Conservation (phyloP, 805 yeast species). For the Zygoascus flipseniorum region DNA sequence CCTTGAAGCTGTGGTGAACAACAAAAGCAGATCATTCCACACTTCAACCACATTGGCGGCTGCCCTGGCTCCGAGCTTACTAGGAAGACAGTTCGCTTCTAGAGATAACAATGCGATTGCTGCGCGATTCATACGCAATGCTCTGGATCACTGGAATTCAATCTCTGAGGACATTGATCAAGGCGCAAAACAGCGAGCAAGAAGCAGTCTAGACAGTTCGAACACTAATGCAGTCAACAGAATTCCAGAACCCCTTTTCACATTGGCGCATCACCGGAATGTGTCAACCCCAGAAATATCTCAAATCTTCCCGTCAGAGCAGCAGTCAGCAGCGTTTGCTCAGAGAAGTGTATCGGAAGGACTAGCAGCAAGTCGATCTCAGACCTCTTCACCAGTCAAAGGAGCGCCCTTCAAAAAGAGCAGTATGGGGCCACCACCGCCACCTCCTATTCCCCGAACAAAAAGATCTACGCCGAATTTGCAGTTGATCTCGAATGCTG, state of each 20-base stretch:
- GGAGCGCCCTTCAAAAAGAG: neutral
- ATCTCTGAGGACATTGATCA: constrained; percentile 15
- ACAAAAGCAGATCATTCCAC: constrained; percentile 30
- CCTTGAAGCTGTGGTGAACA: constrained; percentile 35
- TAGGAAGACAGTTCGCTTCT: constrained; percentile 38
- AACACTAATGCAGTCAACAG: neutral
- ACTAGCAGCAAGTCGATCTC: neutral
- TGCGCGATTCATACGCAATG: constrained; percentile 43
- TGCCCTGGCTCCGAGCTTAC: constrained; percentile 45
- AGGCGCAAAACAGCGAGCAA: neutral
- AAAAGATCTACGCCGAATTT: neutral
- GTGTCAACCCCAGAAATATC: constrained; percentile 1
- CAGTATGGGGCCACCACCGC: constrained; percentile 2
- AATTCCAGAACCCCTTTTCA: neutral
- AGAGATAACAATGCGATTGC: constrained; percentile 44
- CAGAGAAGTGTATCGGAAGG: neutral
- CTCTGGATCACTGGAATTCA: constrained; percentile 43
- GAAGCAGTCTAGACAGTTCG: neutral
- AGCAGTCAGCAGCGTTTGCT: neutral
- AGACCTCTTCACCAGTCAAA: neutral
- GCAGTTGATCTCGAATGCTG: too few relatives aligned
- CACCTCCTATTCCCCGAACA: constrained; percentile 3
- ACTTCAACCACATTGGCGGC: constrained; percentile 36
- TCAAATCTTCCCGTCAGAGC: neutral
- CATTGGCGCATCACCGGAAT: neutral